Base-by-base conservation (phyloP, 2,329 filamentous ascomycete species). In the Sporothrix humicola region DNA sequence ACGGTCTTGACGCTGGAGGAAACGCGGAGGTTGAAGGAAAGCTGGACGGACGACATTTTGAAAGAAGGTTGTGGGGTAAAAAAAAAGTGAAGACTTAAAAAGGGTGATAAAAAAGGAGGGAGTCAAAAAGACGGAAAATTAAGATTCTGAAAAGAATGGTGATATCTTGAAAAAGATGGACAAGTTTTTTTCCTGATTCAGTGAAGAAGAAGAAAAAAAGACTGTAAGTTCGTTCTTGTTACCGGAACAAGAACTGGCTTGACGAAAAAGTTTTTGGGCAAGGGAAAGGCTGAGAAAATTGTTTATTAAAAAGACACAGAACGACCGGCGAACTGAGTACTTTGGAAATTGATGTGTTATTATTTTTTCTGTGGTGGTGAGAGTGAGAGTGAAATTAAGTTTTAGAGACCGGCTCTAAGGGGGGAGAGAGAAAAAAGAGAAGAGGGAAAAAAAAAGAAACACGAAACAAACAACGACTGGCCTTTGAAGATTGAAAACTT, bases 1-100 rank as follows among this genome's bases (percentile, higher is more conserved):
- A 97, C 95, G 81, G 95, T 95, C 90, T 98, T 97, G 89, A 97
- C 94, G 85, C 94, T 94, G 82, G 93, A 91, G 81, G 95, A 97
- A 83, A 97, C 97, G 87, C 95, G 94, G 83, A 98, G 93, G 83
- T 92, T 92, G 87, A 98, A 98, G 82, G 94, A 95, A 79, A 97
- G 91, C 86, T 98, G 95, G 85, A 96, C 91, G 82, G 94, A 87
- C 84, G 95, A 91, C 94, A 97, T 97, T 86, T 82, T 91, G 83
- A 77, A 79, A 80, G 80, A 81, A 37, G 44, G 48, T 46, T n/a
- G 78, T 75, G 78, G 23, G 23, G 23, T 78, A 78, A 81, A 82
- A 26, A 77, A 77, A 77, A 80, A 80, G 79, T 23, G 12, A 10
- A n/a, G 69, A 26, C 77, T 77, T 76, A 77, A 80, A 80, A 79